Percentiles rank a stretch among this genome's conserved stretches.
These are phyloP conservation scores for Epichloe sylvatica DNA, from an alignment of 2,329 filamentous ascomycete species.

Conservation along the genomic window DNA sequence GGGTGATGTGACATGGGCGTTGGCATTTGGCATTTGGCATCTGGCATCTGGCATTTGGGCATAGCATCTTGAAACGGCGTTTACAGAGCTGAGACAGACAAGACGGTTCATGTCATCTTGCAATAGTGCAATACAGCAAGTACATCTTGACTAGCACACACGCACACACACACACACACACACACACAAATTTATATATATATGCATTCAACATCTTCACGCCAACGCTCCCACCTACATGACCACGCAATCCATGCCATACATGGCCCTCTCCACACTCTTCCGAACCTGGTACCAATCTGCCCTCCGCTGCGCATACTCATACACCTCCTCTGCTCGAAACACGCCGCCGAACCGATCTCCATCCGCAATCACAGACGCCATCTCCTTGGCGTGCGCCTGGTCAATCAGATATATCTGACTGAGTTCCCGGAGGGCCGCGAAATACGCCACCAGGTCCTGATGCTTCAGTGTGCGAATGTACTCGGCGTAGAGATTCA, in stretches of 20 bases:
- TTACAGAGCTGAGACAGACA: too few species aligned
- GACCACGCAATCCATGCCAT: conserved; percentile 73
- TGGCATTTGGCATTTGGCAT: too few species aligned
- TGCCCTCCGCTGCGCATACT: conserved; percentile 84
- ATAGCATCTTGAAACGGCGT: too few species aligned
- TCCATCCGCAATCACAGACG: conserved; percentile 81
- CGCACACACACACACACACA: not conserved
- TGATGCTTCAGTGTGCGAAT: conserved; percentile 68
- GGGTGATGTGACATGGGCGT: too few species aligned
- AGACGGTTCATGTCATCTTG: too few species aligned
- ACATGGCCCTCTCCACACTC: conserved; percentile 92
- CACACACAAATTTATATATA: not conserved
- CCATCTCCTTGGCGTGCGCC: conserved; percentile 79
- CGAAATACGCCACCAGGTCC: conserved; percentile 79
- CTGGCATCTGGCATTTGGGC: too few species aligned
- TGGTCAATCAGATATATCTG: conserved; percentile 92
- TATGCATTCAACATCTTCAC: not conserved
- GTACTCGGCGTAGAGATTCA: conserved; percentile 85
- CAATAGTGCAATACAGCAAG: too few species aligned
- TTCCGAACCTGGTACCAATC: conserved; percentile 89
- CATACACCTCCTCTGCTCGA: conserved; percentile 89
- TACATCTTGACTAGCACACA: not conserved
- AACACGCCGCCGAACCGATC: conserved; percentile 88
- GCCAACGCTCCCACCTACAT: conserved; percentile 45
- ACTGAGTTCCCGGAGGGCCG: conserved; percentile 76